phyloP scores from a whole-genome alignment of 805 yeast genomes.

The Candida insectorum region DNA sequence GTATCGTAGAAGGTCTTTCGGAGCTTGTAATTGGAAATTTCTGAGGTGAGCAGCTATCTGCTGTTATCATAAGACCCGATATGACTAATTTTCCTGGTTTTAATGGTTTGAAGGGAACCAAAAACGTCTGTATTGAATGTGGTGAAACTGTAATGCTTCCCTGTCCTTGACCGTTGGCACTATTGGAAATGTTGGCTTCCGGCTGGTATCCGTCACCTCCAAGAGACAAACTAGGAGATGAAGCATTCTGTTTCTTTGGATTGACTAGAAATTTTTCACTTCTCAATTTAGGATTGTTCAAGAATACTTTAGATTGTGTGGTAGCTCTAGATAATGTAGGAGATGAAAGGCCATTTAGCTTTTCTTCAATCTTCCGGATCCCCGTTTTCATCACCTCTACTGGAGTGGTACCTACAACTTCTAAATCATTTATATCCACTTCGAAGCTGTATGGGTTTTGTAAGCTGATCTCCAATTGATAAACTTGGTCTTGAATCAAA shows the following conservation, averaged over 20 bases:
- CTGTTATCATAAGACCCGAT: slow-evolving; percentile 47
- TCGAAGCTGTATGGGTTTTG: slow-evolving; percentile 84
- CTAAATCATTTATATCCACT: slow-evolving; percentile 52
- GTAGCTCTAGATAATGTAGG: slow-evolving; percentile 2
- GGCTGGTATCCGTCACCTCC: neutral
- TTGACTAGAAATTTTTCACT: slow-evolving; percentile 1
- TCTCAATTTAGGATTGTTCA: slow-evolving; percentile 9
- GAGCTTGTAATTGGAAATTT: slow-evolving; percentile 39
- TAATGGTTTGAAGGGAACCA: slow-evolving; percentile 48
- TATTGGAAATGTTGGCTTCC: neutral
- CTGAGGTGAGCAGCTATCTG: slow-evolving; percentile 49
- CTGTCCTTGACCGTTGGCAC: neutral
- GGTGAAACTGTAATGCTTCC: slow-evolving; percentile 10
- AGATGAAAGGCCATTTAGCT: slow-evolving; percentile 1
- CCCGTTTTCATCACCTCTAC: slow-evolving; percentile 25
- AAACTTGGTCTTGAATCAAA: slow-evolving; percentile 46
- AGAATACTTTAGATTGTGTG: slow-evolving; percentile 3
- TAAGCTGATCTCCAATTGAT: slow-evolving; percentile 52
- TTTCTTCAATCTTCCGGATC: neutral
- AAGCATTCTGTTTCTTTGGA: neutral
- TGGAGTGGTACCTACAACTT: slow-evolving; percentile 29
- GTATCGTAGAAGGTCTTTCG: slow-evolving; percentile 14
- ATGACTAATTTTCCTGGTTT: slow-evolving; percentile 47
- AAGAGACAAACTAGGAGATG: slow-evolving; percentile 1
- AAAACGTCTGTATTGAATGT: slow-evolving; percentile 29